phyloP scores from a whole-genome alignment of 2,329 filamentous ascomycete genomes.

The Diaporthe sp. region DNA sequence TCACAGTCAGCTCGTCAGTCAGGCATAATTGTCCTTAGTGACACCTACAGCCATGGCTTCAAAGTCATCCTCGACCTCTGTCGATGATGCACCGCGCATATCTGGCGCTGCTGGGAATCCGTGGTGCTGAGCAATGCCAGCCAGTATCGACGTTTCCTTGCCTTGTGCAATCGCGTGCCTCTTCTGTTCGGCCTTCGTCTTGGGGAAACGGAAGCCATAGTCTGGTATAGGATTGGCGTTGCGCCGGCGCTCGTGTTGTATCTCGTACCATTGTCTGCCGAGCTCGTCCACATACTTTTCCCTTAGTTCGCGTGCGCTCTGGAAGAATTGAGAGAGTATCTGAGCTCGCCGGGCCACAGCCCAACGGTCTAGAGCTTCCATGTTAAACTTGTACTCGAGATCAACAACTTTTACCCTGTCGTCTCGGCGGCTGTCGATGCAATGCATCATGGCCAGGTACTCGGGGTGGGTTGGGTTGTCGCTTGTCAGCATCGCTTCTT shows the following conservation, averaged over 20 bases:
- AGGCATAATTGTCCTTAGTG: background rate
- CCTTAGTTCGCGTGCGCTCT: constrained; percentile 85
- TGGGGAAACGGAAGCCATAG: constrained; percentile 85
- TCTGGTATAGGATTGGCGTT: constrained; percentile 85
- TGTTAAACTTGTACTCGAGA: constrained; percentile 79
- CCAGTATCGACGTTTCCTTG: constrained; percentile 90
- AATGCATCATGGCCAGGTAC: constrained; percentile 90
- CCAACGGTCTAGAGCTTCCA: constrained; percentile 79
- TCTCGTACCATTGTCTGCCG: constrained; percentile 91
- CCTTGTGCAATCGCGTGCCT: constrained; percentile 93
- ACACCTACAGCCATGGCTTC: constrained; percentile 86
- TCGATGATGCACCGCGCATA: constrained; percentile 78
- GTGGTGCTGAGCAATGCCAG: constrained; percentile 93
- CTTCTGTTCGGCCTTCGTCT: constrained; percentile 82
- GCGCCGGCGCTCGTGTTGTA: constrained; percentile 82
- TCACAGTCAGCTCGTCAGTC: constrained; percentile 25
- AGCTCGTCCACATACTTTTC: constrained; percentile 85
- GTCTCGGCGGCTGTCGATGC: constrained; percentile 84
- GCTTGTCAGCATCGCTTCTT: constrained; percentile 73
- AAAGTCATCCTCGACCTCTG: constrained; percentile 88
- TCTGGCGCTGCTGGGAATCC: constrained; percentile 96
- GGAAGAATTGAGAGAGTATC: constrained; percentile 91
- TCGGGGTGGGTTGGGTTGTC: constrained; percentile 86
- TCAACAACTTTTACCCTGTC: constrained; percentile 85
- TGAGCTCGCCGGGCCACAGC: constrained; percentile 88